Conservation (phyloP, 2,329 filamentous ascomycete species). For the Aureobasidium sp. region DNA sequence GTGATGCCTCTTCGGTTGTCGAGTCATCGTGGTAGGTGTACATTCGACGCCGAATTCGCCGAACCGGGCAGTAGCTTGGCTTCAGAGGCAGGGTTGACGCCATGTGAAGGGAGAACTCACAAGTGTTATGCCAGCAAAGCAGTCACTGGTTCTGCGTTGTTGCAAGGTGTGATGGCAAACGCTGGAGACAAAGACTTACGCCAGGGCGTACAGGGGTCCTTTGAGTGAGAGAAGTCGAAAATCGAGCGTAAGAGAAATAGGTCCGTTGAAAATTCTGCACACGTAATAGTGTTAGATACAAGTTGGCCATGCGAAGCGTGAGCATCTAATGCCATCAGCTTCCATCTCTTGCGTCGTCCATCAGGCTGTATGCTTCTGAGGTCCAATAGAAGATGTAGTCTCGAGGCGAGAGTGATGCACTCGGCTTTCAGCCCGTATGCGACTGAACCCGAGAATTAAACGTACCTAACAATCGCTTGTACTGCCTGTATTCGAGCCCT, state of each 20-base stretch:
- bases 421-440: not conserved
- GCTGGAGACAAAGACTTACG: not conserved
- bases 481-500: not conserved
- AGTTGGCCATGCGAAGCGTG: too few species aligned
- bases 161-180: not conserved
- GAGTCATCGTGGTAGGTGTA: not conserved
- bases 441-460: not conserved
- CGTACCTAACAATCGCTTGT: conserved; percentile 6
- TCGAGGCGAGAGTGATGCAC: not conserved
- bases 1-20: not conserved
- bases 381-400: not conserved
- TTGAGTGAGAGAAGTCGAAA: not conserved
- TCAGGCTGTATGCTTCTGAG: not conserved
- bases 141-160: not conserved
- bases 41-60: not conserved
- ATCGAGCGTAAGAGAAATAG: not conserved
- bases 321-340: not conserved
- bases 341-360: too few species aligned
- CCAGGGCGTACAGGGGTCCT: not conserved
- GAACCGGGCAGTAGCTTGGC: not conserved
- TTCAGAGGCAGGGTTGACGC: not conserved
- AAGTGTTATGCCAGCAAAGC: not conserved
- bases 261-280: not conserved
- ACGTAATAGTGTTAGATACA: not conserved
- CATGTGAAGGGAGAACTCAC: not conserved